Conservation (phyloP, 805 yeast species). For the Kazachstania kunashirensis region DNA sequence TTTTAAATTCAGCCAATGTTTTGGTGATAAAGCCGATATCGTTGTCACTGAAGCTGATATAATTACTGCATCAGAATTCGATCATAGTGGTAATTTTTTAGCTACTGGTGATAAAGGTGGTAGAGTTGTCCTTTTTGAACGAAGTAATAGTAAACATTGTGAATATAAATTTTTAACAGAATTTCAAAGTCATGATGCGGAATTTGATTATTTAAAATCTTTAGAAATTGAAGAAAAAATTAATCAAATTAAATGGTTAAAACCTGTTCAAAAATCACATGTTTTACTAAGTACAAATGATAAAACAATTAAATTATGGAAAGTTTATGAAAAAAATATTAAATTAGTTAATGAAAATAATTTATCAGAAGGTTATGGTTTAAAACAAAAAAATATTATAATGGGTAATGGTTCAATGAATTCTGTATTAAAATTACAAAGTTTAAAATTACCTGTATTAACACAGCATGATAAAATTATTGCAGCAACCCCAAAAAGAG, state of each 20-base stretch:
- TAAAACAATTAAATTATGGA: slow-evolving; percentile 98
- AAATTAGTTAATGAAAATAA: slow-evolving; percentile 90
- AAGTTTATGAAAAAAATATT: slow-evolving; percentile 82
- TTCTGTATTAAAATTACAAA: slow-evolving; percentile 30
- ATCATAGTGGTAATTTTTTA: slow-evolving; percentile 83
- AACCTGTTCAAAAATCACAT: slow-evolving; percentile 76
- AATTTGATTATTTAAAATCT: slow-evolving; percentile 91
- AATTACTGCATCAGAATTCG: slow-evolving; percentile 93
- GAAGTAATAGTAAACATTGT: slow-evolving; percentile 68
- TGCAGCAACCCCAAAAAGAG: slow-evolving; percentile 86
- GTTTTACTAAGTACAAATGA: slow-evolving; percentile 87
- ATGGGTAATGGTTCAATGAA: slow-evolving; percentile 17
- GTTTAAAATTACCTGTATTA: slow-evolving; percentile 72
- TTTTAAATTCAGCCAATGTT: slow-evolving; percentile 85
- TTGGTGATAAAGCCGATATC: slow-evolving; percentile 97
- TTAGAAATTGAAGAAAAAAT: slow-evolving; percentile 96
- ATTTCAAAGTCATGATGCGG: slow-evolving; percentile 97
- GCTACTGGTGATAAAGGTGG: slow-evolving; percentile 99
- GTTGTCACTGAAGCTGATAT: slow-evolving; percentile 97
- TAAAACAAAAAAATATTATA: slow-evolving; percentile 7
- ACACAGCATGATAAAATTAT: slow-evolving; percentile 92
- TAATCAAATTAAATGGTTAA: slow-evolving; percentile 95
- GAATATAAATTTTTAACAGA: slow-evolving; percentile 95
- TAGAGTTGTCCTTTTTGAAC: slow-evolving; percentile 88
- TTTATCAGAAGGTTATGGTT: slow-evolving; percentile 38